phyloP scores from a whole-genome alignment of 2,329 filamentous ascomycete genomes.

The Thielaviopsis populi region DNA sequence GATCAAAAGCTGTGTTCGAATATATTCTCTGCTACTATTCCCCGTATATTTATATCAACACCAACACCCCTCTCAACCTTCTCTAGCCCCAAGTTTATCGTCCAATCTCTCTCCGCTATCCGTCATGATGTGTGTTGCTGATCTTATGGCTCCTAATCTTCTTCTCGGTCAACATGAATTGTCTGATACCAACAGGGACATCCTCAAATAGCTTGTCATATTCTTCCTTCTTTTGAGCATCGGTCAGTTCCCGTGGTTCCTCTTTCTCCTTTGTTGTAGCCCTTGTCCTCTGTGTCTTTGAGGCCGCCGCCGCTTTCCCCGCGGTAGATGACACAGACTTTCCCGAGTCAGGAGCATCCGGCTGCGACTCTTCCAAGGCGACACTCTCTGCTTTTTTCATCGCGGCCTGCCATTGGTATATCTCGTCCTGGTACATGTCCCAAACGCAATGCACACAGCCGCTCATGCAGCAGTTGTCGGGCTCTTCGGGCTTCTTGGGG shows the following conservation, averaged over 20 bases:
- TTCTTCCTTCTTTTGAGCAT: slow-evolving; percentile 24
- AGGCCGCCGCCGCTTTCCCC: not conserved
- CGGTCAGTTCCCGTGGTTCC: not conserved
- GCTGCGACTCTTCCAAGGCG: slow-evolving; percentile 20
- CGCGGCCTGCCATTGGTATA: slow-evolving; percentile 71
- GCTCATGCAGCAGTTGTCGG: slow-evolving; percentile 98
- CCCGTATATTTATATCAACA: not conserved
- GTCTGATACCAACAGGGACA: slow-evolving; percentile 81
- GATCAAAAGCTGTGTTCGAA: no score
- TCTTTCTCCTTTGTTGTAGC: not conserved
- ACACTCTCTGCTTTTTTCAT: slow-evolving; percentile 38
- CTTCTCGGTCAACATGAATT: slow-evolving; percentile 98
- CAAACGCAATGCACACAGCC: slow-evolving; percentile 97
- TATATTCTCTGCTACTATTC: no score
- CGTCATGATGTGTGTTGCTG: slow-evolving; percentile 32
- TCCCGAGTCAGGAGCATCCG: slow-evolving; percentile 2
- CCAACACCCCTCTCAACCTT: not conserved
- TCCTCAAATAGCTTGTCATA: slow-evolving; percentile 58
- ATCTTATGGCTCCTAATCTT: slow-evolving; percentile 61
- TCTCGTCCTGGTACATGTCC: slow-evolving; percentile 79
- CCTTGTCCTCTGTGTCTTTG: not conserved
- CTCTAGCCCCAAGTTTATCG: not conserved
- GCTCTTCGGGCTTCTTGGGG: slow-evolving; percentile 72
- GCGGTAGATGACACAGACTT: not conserved
- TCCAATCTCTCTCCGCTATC: slow-evolving; percentile 26